Evolutionary conservation across 169 alveolate genomes (phyloP).

Genomic region (Babesia bigemina): DNA sequence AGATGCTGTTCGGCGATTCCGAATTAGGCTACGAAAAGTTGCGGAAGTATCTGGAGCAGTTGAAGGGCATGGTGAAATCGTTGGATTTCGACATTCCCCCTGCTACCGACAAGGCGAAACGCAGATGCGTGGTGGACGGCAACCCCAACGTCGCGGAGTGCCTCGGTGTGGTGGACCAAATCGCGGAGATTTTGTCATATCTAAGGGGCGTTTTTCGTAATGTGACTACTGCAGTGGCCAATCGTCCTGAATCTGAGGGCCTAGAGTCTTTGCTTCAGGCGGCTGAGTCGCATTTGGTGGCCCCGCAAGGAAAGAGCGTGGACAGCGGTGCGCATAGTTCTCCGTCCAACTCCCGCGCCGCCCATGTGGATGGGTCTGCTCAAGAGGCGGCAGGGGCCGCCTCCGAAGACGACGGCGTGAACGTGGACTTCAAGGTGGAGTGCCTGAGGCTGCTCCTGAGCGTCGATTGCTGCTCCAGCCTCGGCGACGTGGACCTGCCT

Average conservation of each 20-base stretch:
- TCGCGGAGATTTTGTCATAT: not conserved
- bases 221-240: constrained; percentile 18
- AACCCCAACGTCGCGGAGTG: constrained; percentile 1
- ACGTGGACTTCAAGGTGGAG: constrained; percentile 9
- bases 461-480: constrained; percentile 11
- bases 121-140: not conserved
- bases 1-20: not conserved
- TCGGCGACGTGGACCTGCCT: constrained; percentile 11
- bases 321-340: no score
- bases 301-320: not conserved
- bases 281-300: constrained; percentile 1
- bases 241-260: constrained; percentile 37
- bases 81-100: not conserved
- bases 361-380: no score
- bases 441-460: constrained; percentile 41
- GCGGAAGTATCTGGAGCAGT: not conserved
- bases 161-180: not conserved
- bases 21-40: not conserved
- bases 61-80: not conserved
- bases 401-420: not conserved
- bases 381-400: not conserved
- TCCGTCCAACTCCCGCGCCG: no score
- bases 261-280: not conserved
- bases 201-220: not conserved
- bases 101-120: not conserved